Evolutionary conservation across 192 early-diverging fungal species (phyloP).

Genomic region (Umbelopsis isabellina): DNA sequence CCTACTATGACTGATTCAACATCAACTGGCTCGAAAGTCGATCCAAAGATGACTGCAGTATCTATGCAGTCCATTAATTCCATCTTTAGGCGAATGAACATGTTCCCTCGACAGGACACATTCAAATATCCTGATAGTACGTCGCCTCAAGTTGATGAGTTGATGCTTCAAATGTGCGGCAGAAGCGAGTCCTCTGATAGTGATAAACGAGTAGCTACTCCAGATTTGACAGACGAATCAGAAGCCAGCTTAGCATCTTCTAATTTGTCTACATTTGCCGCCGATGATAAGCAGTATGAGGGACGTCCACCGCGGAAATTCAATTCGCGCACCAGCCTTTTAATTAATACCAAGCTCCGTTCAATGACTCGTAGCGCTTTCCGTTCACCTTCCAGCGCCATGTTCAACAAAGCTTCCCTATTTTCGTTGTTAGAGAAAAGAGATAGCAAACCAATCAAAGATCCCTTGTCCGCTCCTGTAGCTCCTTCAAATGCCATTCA

Average conservation of each 20-base stretch:
- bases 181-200: neutral
- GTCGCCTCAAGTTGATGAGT: conserved; percentile 9
- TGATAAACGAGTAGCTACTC: neutral
- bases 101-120: conserved; percentile 7
- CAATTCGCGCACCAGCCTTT: neutral
- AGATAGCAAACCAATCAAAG: neutral
- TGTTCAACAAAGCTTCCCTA: neutral
- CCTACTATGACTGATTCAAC: neutral
- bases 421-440: neutral
- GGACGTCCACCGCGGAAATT: neutral
- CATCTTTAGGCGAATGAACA: conserved; percentile 19
- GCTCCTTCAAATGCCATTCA: neutral
- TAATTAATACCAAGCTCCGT: conserved; percentile 20
- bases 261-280: neutral
- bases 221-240: neutral
- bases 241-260: conserved; percentile 7
- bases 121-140: conserved; percentile 18
- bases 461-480: neutral
- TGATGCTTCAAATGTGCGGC: conserved; percentile 13
- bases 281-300: neutral
- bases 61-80: neutral
- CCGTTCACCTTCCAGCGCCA: neutral
- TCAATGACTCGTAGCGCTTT: neutral
- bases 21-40: neutral
- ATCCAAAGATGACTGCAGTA: neutral